These are phyloP conservation scores for Pyrenopolyporus hunteri DNA, from an alignment of 495 filamentous ascomycete genomes.

Conservation along the genomic window DNA sequence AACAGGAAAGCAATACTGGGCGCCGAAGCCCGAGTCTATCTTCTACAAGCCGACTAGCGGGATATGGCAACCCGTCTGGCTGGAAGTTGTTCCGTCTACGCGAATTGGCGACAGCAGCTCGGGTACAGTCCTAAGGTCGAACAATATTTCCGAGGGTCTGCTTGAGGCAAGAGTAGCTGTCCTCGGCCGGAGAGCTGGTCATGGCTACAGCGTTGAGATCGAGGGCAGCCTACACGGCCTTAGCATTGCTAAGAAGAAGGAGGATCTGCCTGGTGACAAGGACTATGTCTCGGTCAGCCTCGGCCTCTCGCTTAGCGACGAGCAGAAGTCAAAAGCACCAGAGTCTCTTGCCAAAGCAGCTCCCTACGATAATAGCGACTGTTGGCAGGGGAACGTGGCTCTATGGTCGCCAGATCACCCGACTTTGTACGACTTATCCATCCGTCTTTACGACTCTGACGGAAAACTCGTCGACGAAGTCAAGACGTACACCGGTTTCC, in stretches of 20 bases:
- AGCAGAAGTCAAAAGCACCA: constrained; percentile 35
- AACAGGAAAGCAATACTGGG: constrained; percentile 49
- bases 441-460: constrained; percentile 43
- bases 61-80: constrained; percentile 69
- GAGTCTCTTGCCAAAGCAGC: constrained; percentile 25
- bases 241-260: constrained; percentile 43
- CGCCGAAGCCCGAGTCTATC: constrained; percentile 60
- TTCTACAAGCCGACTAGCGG: constrained; percentile 68
- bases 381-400: constrained; percentile 41
- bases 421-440: constrained; percentile 60
- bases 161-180: constrained; percentile 38
- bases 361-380: constrained; percentile 26
- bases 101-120: constrained; percentile 41
- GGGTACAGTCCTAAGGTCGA: constrained; percentile 41
- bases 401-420: constrained; percentile 64
- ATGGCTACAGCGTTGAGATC: constrained; percentile 43
- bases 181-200: constrained; percentile 37
- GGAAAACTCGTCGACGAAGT: constrained; percentile 56
- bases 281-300: constrained; percentile 55
- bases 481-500: constrained; percentile 65
- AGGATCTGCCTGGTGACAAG: constrained; percentile 41
- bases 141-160: constrained; percentile 38
- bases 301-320: constrained; percentile 50
- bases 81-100: constrained; percentile 58
- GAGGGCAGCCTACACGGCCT: constrained; percentile 40